Base-by-base conservation (phyloP, 2,329 filamentous ascomycete species). In the Zymoseptoria crescenta region DNA sequence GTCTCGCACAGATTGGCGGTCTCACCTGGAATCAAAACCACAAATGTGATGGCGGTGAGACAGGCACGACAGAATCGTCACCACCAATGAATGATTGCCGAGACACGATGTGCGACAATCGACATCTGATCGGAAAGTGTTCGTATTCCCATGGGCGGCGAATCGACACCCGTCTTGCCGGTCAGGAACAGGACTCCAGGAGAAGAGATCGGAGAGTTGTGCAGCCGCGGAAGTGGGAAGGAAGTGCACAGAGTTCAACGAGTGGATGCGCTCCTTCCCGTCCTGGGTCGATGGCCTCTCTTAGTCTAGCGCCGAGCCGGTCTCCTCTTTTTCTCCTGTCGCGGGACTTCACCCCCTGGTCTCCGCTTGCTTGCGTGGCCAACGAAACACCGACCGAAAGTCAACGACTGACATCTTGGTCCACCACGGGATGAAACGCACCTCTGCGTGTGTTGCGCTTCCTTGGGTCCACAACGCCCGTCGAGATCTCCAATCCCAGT, bases 381-480 rank as follows among this genome's bases (percentile, higher is more conserved):
- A 54, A 56, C 52, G 45, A 54, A 59, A 57, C 54, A 54, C 56
- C 35, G 35, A 45, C 35, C 35, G 35, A 45, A 45, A 45, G 35
- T 45, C 35, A 24, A 16, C 35, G n/a, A 45, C 35, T 45, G 35
- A 45, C 35, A 45, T 45, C 35, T 45, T 45, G 35, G 16, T 45
- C 35, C 35, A 45, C 35, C 35, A 57, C 56, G 49, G 48, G 56
- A 57, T 60, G 62, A 62, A 62, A 61, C 58, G 55, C 48, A 59
- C 52, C 13, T 16, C 13, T 13, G 13, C 13, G 35, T 41, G 10
- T 41, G 5, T 16, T 41, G n/a, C n/a, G 10, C 10, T 16, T 16
- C 13, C 35, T 4, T 41, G 10, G 35, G 35, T 16, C 35, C 35
- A 41, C 35, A 41, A 41, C 35, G 35, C 35, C 16, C 35, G 3